These are phyloP conservation scores for Fusarium sp. DNA, from an alignment of 2,329 filamentous ascomycete species.

Conservation along the genomic window DNA sequence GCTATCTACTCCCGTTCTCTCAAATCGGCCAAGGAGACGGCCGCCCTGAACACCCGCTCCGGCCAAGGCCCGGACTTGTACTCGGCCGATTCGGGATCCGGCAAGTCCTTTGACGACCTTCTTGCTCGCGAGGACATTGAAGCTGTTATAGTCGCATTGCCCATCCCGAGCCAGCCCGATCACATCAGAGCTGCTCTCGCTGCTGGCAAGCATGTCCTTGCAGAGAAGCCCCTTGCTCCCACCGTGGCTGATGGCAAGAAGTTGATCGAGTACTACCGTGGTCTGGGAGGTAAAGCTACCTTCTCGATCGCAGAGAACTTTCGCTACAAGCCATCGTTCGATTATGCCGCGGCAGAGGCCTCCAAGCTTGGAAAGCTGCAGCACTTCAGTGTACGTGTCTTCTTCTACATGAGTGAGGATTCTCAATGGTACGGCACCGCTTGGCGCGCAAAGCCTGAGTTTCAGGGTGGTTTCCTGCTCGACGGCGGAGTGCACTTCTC, in stretches of 20 bases:
- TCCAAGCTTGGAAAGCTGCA: constrained; percentile 46
- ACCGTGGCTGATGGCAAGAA: constrained; percentile 58
- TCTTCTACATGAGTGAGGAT: constrained; percentile 47
- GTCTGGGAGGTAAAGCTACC: constrained; percentile 46
- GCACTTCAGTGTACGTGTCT: constrained; percentile 58
- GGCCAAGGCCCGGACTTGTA: constrained; percentile 59
- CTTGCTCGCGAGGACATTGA: constrained; percentile 63
- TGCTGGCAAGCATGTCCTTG: constrained; percentile 76
- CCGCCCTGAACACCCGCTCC: constrained; percentile 49
- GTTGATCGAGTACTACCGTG: constrained; percentile 51
- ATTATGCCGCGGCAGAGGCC: constrained; percentile 62
- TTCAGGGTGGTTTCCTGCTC: constrained; percentile 80
- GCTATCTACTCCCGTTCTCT: constrained; percentile 73
- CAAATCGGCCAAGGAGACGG: constrained; percentile 61
- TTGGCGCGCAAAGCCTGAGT: constrained; percentile 74
- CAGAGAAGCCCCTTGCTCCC: constrained; percentile 74
- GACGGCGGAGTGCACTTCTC: constrained; percentile 80
- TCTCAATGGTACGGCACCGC: constrained; percentile 61
- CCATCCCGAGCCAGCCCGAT: constrained; percentile 68
- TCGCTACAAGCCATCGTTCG: constrained; percentile 67
- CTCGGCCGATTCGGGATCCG: constrained; percentile 61
- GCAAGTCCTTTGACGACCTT: constrained; percentile 60
- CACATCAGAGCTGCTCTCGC: constrained; percentile 66
- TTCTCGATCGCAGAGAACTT: constrained; percentile 79
- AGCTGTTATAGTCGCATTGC: constrained; percentile 68